Evolutionary conservation across 768 basidiomycete genomes (phyloP), one percentile per base, ranked within the genome.

Genomic region (Pulveroboletus sp.): DNA sequence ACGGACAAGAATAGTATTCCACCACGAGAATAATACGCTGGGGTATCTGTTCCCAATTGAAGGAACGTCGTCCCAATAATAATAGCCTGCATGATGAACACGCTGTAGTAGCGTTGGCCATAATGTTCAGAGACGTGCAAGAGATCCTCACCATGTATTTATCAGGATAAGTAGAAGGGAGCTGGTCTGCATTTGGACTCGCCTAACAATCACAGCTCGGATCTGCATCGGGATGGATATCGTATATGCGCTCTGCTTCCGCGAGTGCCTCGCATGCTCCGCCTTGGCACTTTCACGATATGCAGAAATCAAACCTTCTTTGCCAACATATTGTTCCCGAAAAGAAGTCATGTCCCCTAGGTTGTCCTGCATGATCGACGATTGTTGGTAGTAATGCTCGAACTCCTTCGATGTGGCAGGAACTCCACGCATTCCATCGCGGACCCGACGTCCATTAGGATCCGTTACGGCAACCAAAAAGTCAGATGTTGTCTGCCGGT

Each of bases 1-100:
- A 72, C 79, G 28, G 56, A 85, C 78, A 92, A 89, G 77, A 90
- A 91, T 12, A 92, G 72, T 30, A 87, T 76, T 61, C 89, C 89
- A n/a, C 89, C 89, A 21, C 89, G 80, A 32, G 85, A 83, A n/a
- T 48, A 68, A 36, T 41, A 69, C 6, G 46, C 54, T 0, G 57
- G 49, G 6, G 79, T 78, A 28, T 59, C 67, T 15, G 69, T 60
- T 0, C 71, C 61, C 30, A 77, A 55, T n/a, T 70, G 59, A 51
- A 73, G 73, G 68, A 78, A 81, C 35, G 77, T 70, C 17, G 72
- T 73, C 39, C 64, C 66, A n/a, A 66, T 33, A 26, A 66, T 64
- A 41, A 69, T 55, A 15, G 65, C 63, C 52, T 67, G 63, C 18
- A 68, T 27, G 9, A 69, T 18, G 30, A 49, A 57, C 3, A 78